Conservation (phyloP, 331 rosid species). For the Phaseolus coccineus region DNA sequence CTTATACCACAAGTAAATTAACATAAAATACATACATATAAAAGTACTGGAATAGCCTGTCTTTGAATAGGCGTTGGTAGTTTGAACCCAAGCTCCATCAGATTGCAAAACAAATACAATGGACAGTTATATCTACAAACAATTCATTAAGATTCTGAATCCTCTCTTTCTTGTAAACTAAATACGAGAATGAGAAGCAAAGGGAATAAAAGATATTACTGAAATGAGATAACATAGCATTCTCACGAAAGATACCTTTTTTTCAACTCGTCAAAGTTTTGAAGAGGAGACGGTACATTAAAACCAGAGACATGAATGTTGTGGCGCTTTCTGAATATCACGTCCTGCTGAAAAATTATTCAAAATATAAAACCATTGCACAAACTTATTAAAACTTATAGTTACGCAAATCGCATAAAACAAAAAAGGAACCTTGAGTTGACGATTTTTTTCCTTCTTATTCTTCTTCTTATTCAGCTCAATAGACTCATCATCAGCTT, state of each 20-base stretch:
- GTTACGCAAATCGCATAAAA: not conserved
- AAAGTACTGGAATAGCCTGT: too few species aligned
- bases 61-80: too few species aligned
- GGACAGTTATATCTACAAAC: slow-evolving; percentile 68
- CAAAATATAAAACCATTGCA: slow-evolving; percentile 15
- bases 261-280: too few species aligned
- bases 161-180: slow-evolving; percentile 2
- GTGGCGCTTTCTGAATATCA: slow-evolving; percentile 68
- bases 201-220: not conserved
- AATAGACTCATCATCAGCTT: too few species aligned
- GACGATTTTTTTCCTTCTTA: too few species aligned
- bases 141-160: slow-evolving; percentile 37
- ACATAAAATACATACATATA: too few species aligned
- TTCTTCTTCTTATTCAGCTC: too few species aligned
- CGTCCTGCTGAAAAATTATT: slow-evolving; percentile 64
- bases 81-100: slow-evolving; percentile 74
- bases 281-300: too few species aligned
- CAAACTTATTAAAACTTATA: slow-evolving; percentile 16
- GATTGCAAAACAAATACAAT: slow-evolving; percentile 63
- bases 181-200: slow-evolving; percentile 24
- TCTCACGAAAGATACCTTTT: too few species aligned
- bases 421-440: slow-evolving; percentile 52
- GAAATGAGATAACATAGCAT: too few species aligned
- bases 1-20: too few species aligned
- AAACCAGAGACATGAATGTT: too few species aligned